A percentile compares a stretch with the other conserved stretches of the same genome.
These are phyloP conservation scores for Sclerotinia subarctica DNA, from an alignment of 2,329 filamentous ascomycete species.

Conservation along the genomic window DNA sequence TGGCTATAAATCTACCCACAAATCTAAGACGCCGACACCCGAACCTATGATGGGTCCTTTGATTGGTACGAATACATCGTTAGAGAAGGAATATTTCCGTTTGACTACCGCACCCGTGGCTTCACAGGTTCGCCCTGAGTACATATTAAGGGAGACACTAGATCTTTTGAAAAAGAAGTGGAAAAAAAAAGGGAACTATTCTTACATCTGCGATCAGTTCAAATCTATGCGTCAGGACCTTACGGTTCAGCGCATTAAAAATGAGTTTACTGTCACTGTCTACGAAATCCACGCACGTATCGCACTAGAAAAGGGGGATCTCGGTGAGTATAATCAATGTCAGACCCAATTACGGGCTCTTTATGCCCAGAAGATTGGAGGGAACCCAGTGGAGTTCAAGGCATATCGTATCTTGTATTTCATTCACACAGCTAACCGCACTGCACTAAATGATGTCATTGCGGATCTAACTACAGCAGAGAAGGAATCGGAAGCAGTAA, in stretches of 20 bases:
- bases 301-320: conserved; percentile 94
- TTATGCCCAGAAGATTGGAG: conserved; percentile 82
- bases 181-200: conserved; percentile 89
- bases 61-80: conserved; percentile 74
- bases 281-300: conserved; percentile 98
- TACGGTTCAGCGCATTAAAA: conserved; percentile 95
- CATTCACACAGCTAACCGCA: conserved; percentile 97
- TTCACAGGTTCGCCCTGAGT: conserved; percentile 81
- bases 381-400: conserved; percentile 93
- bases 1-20: conserved; percentile 55
- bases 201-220: conserved; percentile 98
- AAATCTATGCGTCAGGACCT: conserved; percentile 97
- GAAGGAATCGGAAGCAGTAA: conserved; percentile 78
- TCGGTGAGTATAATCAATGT: conserved; percentile 99
- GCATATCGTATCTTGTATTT: conserved; percentile 99
- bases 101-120: conserved; percentile 87
- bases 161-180: conserved; percentile 92
- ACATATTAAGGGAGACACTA: conserved; percentile 76
- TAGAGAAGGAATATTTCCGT: conserved; percentile 94
- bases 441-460: conserved; percentile 95
- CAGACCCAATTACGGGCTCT: conserved; percentile 94
- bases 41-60: conserved; percentile 66
- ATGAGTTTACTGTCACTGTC: conserved; percentile 91
- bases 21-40: conserved; percentile 51
- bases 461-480: conserved; percentile 98